Evolutionary conservation across 2,329 filamentous ascomycete genomes (phyloP).

Genomic region (Penicillium sp.): DNA sequence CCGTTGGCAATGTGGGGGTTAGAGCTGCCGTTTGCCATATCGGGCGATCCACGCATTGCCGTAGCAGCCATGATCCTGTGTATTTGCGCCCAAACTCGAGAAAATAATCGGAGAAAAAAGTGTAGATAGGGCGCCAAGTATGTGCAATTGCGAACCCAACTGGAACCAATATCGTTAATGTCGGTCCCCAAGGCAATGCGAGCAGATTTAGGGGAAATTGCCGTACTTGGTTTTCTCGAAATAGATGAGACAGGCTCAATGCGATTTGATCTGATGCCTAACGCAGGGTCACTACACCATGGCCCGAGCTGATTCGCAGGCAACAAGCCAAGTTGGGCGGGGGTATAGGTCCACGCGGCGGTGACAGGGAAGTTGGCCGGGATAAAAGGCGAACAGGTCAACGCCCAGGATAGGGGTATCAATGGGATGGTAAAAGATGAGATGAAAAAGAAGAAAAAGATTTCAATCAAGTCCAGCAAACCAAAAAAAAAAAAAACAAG

Average conservation of each 20-base stretch:
- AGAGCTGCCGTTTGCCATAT: constrained; percentile 20
- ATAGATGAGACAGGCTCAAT: constrained; percentile 1
- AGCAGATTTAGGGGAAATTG: background rate
- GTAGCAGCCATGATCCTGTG: constrained; percentile 16
- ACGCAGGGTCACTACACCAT: constrained; percentile 20
- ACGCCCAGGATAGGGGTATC: background rate
- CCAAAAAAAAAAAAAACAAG: background rate
- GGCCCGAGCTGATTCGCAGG: constrained; percentile 11
- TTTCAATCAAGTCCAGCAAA: background rate
- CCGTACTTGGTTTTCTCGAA: background rate
- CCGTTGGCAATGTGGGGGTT: constrained; percentile 12
- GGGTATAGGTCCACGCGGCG: constrained; percentile 2
- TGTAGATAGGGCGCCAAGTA: constrained; percentile 1
- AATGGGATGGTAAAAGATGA: constrained; percentile 4
- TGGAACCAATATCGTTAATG: constrained; percentile 16
- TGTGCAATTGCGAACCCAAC: constrained; percentile 10
- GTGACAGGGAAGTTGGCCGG: background rate
- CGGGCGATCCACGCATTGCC: constrained; percentile 19
- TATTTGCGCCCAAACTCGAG: constrained; percentile 1
- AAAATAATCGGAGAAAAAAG: background rate
- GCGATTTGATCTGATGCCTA: constrained; percentile 17
- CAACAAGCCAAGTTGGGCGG: constrained; percentile 2
- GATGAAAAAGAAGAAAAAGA: background rate
- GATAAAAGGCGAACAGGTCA: background rate
- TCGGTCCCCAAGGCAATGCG: constrained; percentile 6